Percentiles rank a stretch among this genome's conserved stretches.
These are phyloP conservation scores for Mycosphaerella arachidis DNA, from an alignment of 2,329 filamentous ascomycete genomes.

Conservation along the genomic window DNA sequence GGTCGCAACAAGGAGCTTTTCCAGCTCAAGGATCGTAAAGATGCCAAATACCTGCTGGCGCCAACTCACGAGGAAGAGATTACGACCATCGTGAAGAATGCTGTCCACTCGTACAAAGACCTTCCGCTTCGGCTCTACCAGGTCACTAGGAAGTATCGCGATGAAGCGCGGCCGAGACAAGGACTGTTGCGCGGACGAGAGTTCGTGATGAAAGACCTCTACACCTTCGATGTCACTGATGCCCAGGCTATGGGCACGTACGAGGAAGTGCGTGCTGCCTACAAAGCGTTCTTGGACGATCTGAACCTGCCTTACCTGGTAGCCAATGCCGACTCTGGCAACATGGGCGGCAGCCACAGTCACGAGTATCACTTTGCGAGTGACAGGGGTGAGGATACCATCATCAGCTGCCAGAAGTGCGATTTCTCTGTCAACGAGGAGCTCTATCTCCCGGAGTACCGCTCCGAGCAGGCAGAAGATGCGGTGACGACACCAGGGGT, in stretches of 20 bases:
- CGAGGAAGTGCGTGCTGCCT: slow-evolving; percentile 65
- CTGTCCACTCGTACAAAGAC: slow-evolving; percentile 76
- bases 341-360: slow-evolving; percentile 87
- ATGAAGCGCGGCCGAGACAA: slow-evolving; percentile 83
- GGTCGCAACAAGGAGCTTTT: slow-evolving; percentile 59
- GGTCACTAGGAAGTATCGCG: slow-evolving; percentile 88
- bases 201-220: slow-evolving; percentile 97
- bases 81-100: slow-evolving; percentile 69
- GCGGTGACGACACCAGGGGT: background rate
- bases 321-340: slow-evolving; percentile 87
- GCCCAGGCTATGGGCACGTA: slow-evolving; percentile 77
- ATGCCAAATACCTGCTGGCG: slow-evolving; percentile 68
- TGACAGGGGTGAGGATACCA: slow-evolving; percentile 74
- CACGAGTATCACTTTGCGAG: slow-evolving; percentile 91
- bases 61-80: slow-evolving; percentile 98
- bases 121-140: slow-evolving; percentile 86
- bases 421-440: slow-evolving; percentile 82
- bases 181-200: slow-evolving; percentile 83
- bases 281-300: slow-evolving; percentile 73
- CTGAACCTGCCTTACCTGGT: slow-evolving; percentile 78
- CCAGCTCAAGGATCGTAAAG: slow-evolving; percentile 72
- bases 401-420: slow-evolving; percentile 72
- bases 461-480: background rate
- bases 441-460: slow-evolving; percentile 41
- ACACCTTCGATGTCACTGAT: slow-evolving; percentile 76